Evolutionary conservation across 208 protist genomes (phyloP).

Genomic region (Trypanosoma platydactyli): DNA sequence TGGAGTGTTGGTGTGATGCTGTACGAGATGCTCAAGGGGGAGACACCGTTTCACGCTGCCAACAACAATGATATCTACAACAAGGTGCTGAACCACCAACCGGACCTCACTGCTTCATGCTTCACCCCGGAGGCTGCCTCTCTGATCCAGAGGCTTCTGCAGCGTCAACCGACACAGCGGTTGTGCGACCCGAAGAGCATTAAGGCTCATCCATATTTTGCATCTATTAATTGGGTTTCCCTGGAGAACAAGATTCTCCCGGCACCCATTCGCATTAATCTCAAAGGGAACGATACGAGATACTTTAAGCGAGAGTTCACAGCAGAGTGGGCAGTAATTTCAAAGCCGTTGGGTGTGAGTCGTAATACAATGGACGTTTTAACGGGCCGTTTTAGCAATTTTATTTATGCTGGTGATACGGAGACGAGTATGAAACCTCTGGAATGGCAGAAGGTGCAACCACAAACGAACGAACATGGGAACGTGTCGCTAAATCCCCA

Average conservation of each 20-base stretch:
- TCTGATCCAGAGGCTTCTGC: slow-evolving; percentile 61
- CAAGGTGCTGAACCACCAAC: slow-evolving; percentile 58
- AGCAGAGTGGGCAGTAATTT: slow-evolving; percentile 73
- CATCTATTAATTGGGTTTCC: slow-evolving; percentile 64
- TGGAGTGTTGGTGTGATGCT: slow-evolving; percentile 95
- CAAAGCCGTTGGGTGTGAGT: slow-evolving; percentile 34
- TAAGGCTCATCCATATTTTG: slow-evolving; percentile 74
- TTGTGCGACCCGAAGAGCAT: slow-evolving; percentile 43
- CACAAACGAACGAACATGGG: slow-evolving; percentile 6
- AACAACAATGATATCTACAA: slow-evolving; percentile 85
- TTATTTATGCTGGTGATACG: slow-evolving; percentile 34
- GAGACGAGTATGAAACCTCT: slow-evolving; percentile 1
- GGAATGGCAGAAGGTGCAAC: not conserved
- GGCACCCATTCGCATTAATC: slow-evolving; percentile 49
- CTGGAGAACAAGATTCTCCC: slow-evolving; percentile 43
- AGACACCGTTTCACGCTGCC: slow-evolving; percentile 90
- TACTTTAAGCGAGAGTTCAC: slow-evolving; percentile 83
- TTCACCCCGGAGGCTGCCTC: slow-evolving; percentile 62
- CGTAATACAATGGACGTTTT: slow-evolving; percentile 58
- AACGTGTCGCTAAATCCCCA: slow-evolving; percentile 10
- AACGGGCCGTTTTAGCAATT: slow-evolving; percentile 65
- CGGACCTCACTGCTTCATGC: slow-evolving; percentile 38
- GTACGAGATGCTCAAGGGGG: slow-evolving; percentile 93
- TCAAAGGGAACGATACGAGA: slow-evolving; percentile 50
- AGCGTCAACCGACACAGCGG: slow-evolving; percentile 43